Evolutionary conservation across 306 rosid species (phyloP).

Genomic region (Quercus ilex): DNA sequence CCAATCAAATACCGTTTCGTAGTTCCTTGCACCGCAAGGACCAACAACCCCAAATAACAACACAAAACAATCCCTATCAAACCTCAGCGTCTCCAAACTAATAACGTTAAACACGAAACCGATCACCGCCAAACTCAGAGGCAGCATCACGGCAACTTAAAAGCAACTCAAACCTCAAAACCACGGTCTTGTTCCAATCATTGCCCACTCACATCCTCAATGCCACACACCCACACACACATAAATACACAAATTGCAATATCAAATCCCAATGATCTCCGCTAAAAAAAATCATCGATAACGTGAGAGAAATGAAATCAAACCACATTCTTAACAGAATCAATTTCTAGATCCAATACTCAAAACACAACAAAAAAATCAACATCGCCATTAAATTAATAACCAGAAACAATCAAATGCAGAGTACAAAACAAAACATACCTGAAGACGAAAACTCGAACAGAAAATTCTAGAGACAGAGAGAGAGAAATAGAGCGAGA

Average conservation of each 20-base stretch:
- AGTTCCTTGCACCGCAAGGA: conserved; percentile 11
- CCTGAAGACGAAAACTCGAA: conserved; percentile 25
- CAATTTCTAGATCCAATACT: conserved; percentile 41
- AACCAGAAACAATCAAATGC: conserved; percentile 8
- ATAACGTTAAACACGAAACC: conserved; percentile 6
- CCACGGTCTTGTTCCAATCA: background rate
- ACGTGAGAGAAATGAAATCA: background rate
- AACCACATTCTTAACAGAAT: background rate
- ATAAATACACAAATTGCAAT: background rate
- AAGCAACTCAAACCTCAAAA: conserved; percentile 21
- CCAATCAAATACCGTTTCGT: background rate
- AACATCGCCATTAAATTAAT: background rate
- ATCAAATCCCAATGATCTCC: conserved; percentile 16
- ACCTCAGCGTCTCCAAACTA: background rate
- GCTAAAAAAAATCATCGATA: background rate
- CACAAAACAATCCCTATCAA: background rate
- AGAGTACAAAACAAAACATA: conserved; percentile 13
- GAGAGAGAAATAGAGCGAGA: background rate
- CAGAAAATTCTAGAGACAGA: background rate
- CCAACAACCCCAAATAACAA: background rate
- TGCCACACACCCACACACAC: background rate
- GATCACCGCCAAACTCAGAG: conserved; percentile 6
- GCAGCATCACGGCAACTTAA: conserved; percentile 6
- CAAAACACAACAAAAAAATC: background rate
- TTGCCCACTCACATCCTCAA: background rate